These are phyloP conservation scores for Sporothrix protearum DNA, from an alignment of 2,329 filamentous ascomycete species.

Conservation along the genomic window DNA sequence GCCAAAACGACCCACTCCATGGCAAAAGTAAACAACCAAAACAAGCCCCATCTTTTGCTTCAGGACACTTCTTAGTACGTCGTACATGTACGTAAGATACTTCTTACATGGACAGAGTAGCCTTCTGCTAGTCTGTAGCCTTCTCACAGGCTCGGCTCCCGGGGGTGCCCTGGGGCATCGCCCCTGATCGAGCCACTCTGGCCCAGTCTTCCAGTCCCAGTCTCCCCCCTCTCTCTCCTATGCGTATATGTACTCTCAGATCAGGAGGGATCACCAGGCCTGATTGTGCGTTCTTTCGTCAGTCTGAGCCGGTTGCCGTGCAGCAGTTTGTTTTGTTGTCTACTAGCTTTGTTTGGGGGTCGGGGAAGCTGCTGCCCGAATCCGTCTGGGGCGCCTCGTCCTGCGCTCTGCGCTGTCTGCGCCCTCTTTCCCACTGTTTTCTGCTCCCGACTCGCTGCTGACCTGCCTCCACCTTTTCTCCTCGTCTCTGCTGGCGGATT, in stretches of 20 bases:
- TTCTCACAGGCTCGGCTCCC: neutral
- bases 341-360: conserved; percentile 19
- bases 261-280: conserved; percentile 14
- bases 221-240: neutral
- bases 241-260: too few species aligned
- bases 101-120: conserved; percentile 7
- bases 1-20: conserved; percentile 13
- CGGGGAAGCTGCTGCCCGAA: conserved; percentile 2
- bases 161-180: neutral
- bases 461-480: neutral
- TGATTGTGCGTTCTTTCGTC: neutral
- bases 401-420: conserved; percentile 4
- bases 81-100: too few species aligned
- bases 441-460: neutral
- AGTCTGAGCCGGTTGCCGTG: conserved; percentile 20
- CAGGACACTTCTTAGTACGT: neutral
- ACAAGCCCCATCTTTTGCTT: conserved; percentile 15
- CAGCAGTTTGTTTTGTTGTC: conserved; percentile 23
- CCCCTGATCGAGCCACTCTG: conserved; percentile 7
- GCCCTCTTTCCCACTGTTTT: neutral
- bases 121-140: neutral
- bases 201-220: neutral
- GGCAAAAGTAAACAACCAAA: conserved; percentile 11
- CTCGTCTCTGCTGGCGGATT: neutral
- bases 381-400: neutral